These are phyloP conservation scores for Eragrostis tef DNA, from an alignment of 202 grass and related monocot species.

Conservation along the genomic window DNA sequence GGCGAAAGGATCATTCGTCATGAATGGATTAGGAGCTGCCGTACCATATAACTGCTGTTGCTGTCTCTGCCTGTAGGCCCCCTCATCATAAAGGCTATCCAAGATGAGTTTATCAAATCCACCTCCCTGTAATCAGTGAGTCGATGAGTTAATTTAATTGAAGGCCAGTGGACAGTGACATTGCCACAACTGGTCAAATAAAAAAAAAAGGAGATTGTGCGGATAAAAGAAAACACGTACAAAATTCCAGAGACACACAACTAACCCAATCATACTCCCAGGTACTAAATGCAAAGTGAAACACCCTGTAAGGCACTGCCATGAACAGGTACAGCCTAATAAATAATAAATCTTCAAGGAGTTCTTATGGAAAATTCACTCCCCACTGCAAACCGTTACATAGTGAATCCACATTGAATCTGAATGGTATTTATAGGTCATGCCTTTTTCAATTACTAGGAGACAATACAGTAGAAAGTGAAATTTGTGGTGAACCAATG, in stretches of 20 bases:
- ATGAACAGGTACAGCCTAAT: background rate
- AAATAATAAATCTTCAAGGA: background rate
- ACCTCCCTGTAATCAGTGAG: conserved; percentile 62
- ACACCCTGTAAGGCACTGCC: background rate
- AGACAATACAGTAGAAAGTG: conserved; percentile 5
- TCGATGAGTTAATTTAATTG: conserved; percentile 8
- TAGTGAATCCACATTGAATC: conserved; percentile 2
- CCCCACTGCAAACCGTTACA: background rate
- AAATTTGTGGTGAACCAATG: background rate
- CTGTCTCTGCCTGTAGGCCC: conserved; percentile 72
- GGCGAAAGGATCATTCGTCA: conserved; percentile 72
- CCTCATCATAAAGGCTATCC: conserved; percentile 88
- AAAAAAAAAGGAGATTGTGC: background rate
- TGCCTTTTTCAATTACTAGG: background rate
- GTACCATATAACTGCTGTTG: conserved; percentile 75
- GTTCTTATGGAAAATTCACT: background rate
- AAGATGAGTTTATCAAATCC: conserved; percentile 89
- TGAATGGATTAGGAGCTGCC: conserved; percentile 75
- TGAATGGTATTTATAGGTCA: background rate
- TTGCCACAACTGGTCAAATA: background rate
- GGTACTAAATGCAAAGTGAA: background rate
- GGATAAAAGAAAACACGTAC: background rate
- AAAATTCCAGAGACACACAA: background rate
- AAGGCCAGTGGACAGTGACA: background rate
- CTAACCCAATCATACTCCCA: background rate